Percentiles rank a stretch among this genome's conserved stretches.
Conservation (phyloP, 208 protist genomes). For the Angomonas deanei region DNA sequence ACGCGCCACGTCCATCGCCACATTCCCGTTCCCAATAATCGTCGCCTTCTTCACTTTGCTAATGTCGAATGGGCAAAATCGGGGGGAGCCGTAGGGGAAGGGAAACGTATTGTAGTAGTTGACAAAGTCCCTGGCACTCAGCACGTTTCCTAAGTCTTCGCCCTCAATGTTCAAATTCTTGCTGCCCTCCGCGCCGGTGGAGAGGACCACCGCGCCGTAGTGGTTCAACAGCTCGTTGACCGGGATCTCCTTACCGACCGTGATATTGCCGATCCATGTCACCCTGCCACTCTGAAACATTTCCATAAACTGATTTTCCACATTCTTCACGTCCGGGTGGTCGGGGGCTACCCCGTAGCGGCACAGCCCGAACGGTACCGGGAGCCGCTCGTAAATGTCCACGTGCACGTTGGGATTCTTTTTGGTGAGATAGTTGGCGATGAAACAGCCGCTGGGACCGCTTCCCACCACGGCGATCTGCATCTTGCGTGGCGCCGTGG, state of each 20-base stretch:
- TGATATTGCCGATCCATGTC: constrained; percentile 93
- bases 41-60: constrained; percentile 32
- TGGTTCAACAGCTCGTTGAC: constrained; percentile 58
- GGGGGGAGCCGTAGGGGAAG: constrained; percentile 67
- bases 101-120: constrained; percentile 96
- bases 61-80: constrained; percentile 70
- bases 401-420: constrained; percentile 68
- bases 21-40: constrained; percentile 94
- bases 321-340: constrained; percentile 96
- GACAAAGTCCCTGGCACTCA: constrained; percentile 88
- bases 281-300: constrained; percentile 73
- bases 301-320: constrained; percentile 85
- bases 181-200: constrained; percentile 83
- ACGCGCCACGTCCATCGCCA: constrained; percentile 93
- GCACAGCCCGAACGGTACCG: constrained; percentile 95
- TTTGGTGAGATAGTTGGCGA: constrained; percentile 86
- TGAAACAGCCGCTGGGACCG: constrained; percentile 95
- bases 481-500: constrained; percentile 23
- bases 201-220: constrained; percentile 93
- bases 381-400: constrained; percentile 92
- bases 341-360: constrained; percentile 97
- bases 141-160: constrained; percentile 76
- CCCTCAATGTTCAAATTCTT: constrained; percentile 74
- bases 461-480: constrained; percentile 92
- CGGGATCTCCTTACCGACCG: constrained; percentile 72